Evolutionary conservation across 1,284 basidiomycete genomes (phyloP).

Genomic region (Leccinum subatratum): DNA sequence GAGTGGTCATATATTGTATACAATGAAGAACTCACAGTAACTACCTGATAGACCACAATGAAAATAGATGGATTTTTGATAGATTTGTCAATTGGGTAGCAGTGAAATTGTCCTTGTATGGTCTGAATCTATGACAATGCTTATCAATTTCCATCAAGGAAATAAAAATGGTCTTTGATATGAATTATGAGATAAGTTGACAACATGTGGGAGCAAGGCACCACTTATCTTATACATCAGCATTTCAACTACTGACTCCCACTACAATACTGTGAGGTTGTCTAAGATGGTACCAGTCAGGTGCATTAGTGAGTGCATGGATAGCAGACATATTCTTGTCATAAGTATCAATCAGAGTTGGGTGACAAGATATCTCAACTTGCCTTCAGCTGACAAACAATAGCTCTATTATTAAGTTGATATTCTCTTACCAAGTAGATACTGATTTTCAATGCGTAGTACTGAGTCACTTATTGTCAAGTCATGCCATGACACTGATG

Average conservation of each 20-base stretch:
- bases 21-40: neutral
- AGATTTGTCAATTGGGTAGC: neutral
- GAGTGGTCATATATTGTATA: neutral
- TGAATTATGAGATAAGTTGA: neutral
- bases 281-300: too few species aligned
- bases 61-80: neutral
- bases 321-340: too few species aligned
- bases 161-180: neutral
- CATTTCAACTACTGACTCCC: too few species aligned
- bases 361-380: neutral
- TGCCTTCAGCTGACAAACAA: neutral
- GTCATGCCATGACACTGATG: conserved; percentile 1
- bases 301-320: too few species aligned
- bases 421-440: neutral
- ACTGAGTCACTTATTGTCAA: neutral
- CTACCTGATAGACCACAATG: neutral
- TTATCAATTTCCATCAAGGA: neutral
- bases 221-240: too few species aligned
- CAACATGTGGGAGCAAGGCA: too few species aligned
- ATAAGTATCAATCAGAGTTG: too few species aligned
- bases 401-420: neutral
- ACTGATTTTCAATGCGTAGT: neutral
- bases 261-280: too few species aligned
- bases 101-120: neutral
- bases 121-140: neutral